These are phyloP conservation scores for Ganoderma sinense DNA, from an alignment of 1,284 basidiomycete species.

Conservation along the genomic window DNA sequence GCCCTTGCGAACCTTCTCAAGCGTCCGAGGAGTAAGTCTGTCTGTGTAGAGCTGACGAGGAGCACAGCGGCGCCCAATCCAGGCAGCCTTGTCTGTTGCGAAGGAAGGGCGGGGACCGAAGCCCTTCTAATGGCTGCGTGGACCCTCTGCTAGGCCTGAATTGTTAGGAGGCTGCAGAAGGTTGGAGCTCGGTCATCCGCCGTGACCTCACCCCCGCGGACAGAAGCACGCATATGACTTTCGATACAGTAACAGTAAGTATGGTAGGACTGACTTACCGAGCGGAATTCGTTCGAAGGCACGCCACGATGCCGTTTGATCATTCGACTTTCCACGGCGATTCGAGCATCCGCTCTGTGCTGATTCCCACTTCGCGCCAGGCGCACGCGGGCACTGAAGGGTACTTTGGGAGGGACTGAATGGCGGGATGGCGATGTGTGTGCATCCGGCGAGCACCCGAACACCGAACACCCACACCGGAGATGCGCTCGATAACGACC, in stretches of 20 bases:
- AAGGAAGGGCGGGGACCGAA: constrained; percentile 2
- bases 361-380: not conserved
- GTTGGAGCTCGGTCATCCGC: constrained; percentile 1
- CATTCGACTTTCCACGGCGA: not conserved
- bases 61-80: constrained; percentile 15
- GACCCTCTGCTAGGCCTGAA: constrained; percentile 18
- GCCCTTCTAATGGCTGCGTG: constrained; percentile 12
- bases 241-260: not conserved
- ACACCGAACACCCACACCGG: not conserved
- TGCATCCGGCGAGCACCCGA: not conserved
- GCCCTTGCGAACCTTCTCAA: constrained; percentile 1
- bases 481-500: constrained; percentile 9
- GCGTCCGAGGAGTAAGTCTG: constrained; percentile 6
- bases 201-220: constrained; percentile 5
- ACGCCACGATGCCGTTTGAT: no score
- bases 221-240: constrained; percentile 1
- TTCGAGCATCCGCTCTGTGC: not conserved
- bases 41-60: not conserved
- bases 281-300: not conserved
- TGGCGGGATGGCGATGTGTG: not conserved
- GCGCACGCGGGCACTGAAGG: not conserved
- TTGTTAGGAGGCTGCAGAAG: constrained; percentile 14
- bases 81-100: constrained; percentile 29
- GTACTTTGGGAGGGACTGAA: not conserved
- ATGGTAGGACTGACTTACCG: not conserved